Conservation (phyloP, 768 basidiomycete species). For the Rhodotorula paludigena region DNA sequence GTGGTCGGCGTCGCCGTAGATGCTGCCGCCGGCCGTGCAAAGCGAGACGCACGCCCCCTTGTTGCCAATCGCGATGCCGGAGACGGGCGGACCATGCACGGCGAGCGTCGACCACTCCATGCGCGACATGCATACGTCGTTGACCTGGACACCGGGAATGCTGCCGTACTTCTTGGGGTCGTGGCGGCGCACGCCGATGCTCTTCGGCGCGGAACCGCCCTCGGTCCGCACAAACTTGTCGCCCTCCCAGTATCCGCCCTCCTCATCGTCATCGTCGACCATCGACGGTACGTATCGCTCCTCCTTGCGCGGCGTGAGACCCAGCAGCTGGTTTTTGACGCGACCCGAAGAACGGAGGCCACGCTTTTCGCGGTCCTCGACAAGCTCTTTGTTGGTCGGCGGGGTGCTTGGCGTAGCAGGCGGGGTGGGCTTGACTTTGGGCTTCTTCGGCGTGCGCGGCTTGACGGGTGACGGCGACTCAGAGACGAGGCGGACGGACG, state of each 20-base stretch:
- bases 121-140: conserved; percentile 68
- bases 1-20: conserved; percentile 43
- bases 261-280: conserved; percentile 1
- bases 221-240: not conserved
- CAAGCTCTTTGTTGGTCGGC: not conserved
- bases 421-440: not conserved
- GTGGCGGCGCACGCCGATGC: not conserved
- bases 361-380: conserved; percentile 2
- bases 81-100: conserved; percentile 66
- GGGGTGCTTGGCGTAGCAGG: too few species aligned
- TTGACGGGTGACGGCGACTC: not conserved
- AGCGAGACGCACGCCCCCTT: conserved; percentile 60
- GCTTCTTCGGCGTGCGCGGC: not conserved
- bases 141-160: conserved; percentile 73
- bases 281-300: not conserved
- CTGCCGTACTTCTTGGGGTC: conserved; percentile 62
- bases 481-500: not conserved
- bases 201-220: not conserved
- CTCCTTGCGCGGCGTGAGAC: conserved; percentile 3
- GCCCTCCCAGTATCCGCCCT: not conserved
- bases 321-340: not conserved
- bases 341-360: conserved; percentile 5
- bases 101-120: conserved; percentile 11
- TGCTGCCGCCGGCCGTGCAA: conserved; percentile 63
- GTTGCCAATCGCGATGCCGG: conserved; percentile 65